Base-by-base conservation (phyloP, 441 rosid genomes). In the Capsella rubella region DNA sequence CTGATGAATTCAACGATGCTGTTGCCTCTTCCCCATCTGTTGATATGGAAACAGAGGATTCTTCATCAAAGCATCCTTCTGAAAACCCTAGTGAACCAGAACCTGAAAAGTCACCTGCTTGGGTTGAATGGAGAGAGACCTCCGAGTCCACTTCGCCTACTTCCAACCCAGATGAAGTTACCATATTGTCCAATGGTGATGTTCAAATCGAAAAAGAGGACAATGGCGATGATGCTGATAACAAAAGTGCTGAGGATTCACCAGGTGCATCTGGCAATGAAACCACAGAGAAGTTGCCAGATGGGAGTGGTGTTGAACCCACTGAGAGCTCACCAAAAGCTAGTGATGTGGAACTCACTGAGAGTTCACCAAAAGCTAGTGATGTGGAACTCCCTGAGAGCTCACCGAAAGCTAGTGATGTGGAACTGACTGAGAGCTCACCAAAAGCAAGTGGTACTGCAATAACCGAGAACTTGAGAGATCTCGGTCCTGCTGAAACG, bases 71-170 rank as follows among this genome's bases (percentile, higher is more conserved):
- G 57, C 60, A 69, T 71, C 63, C 66, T 40, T 67, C 82, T 35
- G 74, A 78, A 60, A 85, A 81, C 72, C 46, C 76, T 21, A 79
- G 84, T 67, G 90, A 82, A 76, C 64, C 77, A 47, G 91, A 75
- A 65, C 77, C 81, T 67, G 95, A 87, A 53, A 87, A 84, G 55
- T 82, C 87, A 28, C 82, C 91, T 18, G 88, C 78, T 15, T 90
- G 96, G 97, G 97, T 94, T 52, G 97, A 94, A 69, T 91, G 96
- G 98, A 84, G 92, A 79, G 96, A 90, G 82, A 87, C 85, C 47
- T 84, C 87, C 0, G 93, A 87, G 71, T 65, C 84, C 58, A 70
- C 67, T 66, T 84, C 82, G 49, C 83, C 86, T 68, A 68, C 80
- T 49, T 56, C 9, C 73, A 68, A 62, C 28, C 79, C 29, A 55